These are phyloP conservation scores for Teunomyces pallodes DNA, from an alignment of 805 yeast genomes.

Conservation along the genomic window DNA sequence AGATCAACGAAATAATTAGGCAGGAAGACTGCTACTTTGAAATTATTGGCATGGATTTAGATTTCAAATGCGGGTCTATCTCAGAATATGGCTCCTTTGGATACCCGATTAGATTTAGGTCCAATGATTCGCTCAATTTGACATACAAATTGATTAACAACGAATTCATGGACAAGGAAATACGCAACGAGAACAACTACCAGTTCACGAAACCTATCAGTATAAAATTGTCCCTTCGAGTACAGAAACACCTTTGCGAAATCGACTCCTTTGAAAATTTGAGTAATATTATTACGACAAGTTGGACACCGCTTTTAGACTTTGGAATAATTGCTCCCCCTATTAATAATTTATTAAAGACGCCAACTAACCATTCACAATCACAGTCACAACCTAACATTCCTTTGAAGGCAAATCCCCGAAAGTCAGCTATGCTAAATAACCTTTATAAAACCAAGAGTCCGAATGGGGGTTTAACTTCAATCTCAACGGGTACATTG, in stretches of 20 bases:
- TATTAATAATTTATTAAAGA: constrained; percentile 34
- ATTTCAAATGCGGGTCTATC: constrained; percentile 28
- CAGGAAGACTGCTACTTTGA: constrained; percentile 16
- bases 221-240: constrained; percentile 25
- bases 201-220: constrained; percentile 24
- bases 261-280: constrained; percentile 11
- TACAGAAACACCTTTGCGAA: constrained; percentile 14
- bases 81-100: constrained; percentile 15
- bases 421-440: constrained; percentile 23
- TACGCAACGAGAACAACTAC: constrained; percentile 14
- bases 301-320: constrained; percentile 41
- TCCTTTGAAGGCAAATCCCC: constrained; percentile 2
- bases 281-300: constrained; percentile 31
- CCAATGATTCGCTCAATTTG: constrained; percentile 32
- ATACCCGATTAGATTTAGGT: constrained; percentile 26
- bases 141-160: constrained; percentile 34
- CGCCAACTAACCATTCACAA: constrained; percentile 19
- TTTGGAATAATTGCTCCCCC: constrained; percentile 38
- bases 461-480: constrained; percentile 4
- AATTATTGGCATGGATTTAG: constrained; percentile 21
- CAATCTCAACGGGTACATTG: constrained; percentile 4
- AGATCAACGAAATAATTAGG: constrained; percentile 18
- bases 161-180: constrained; percentile 23
- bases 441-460: constrained; percentile 16
- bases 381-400: constrained; percentile 16